Base-by-base conservation (phyloP, 306 rosid species). In the Quillaja saponaria region DNA sequence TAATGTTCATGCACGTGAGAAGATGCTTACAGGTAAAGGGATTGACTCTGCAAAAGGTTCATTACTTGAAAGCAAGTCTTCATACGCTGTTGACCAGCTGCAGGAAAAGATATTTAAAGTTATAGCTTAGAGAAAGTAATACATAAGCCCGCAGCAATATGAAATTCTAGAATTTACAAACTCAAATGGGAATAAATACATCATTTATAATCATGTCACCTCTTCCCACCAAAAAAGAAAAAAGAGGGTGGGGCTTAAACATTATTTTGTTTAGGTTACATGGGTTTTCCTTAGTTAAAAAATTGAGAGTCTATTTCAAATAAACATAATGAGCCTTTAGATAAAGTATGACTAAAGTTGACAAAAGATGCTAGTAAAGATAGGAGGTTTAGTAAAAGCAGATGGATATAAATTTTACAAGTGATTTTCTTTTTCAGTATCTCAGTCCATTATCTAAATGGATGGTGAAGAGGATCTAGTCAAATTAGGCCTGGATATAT, bases 1-100 rank as follows among this genome's bases (percentile, higher is more conserved):
- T 28, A 54, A 40, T 31, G 58, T 50, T 20, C 49, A 46, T 58
- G 74, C 54, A 53, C 51, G 54, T 34, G 62, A 42, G 40, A 51
- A 46, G 68, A 69, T 50, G 67, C 81, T 89, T 86, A 92, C 99
- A 8, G 96, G 71, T 55, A 89, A 80, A 39, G 99, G 90, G 52
- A 92, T 89, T 44, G 87, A 87, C 81, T 92, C 91, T 1, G 80
- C 65, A 73, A 92, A 92, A 60, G 89, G 86, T 34, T 89, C 96
- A 35, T 76, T 56, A 6, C 83, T 81, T 37, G 81, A 84, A 69
- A 92, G 85, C 15, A 92, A 63, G 55, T 92, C 99, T 58, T 89
- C 96, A 63, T 92, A 92, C 16, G 94, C 76, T 3, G 88, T 86
- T n/a, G 99, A 81, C 99, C 99, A 92, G 71, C 99, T 92, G 89